phyloP scores from a whole-genome alignment of 2,329 filamentous ascomycete genomes.

The Cordyceps javanica region DNA sequence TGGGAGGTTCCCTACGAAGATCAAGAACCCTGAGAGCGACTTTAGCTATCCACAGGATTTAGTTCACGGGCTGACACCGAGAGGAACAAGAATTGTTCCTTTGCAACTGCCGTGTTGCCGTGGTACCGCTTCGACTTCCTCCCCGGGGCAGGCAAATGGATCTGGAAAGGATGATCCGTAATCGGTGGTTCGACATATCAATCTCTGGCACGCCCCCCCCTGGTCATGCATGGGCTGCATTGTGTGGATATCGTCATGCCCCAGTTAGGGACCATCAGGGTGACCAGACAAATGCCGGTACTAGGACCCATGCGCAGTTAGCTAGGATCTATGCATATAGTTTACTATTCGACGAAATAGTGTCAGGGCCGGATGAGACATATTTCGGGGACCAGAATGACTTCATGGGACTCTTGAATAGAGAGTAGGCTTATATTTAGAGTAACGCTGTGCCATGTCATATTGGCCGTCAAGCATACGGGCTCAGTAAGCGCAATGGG shows the following conservation, averaged over 20 bases:
- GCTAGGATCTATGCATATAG: neutral
- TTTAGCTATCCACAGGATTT: neutral
- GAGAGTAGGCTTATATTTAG: neutral
- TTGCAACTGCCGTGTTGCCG: no score
- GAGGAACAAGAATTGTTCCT: no score
- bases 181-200: neutral
- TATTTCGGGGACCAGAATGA: neutral
- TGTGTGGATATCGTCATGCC: neutral
- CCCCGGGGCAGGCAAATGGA: neutral
- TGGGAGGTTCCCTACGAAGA: neutral
- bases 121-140: neutral
- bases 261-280: constrained; percentile 5
- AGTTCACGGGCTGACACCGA: no score
- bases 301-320: neutral
- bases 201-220: neutral
- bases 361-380: neutral
- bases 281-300: constrained; percentile 1
- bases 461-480: neutral
- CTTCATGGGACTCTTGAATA: no score
- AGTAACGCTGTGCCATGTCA: neutral
- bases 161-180: neutral
- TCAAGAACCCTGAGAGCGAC: neutral
- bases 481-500: neutral
- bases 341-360: neutral
- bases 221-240: neutral